Conservation (phyloP, 169 alveolate genomes). For the Eimeria praecox region DNA sequence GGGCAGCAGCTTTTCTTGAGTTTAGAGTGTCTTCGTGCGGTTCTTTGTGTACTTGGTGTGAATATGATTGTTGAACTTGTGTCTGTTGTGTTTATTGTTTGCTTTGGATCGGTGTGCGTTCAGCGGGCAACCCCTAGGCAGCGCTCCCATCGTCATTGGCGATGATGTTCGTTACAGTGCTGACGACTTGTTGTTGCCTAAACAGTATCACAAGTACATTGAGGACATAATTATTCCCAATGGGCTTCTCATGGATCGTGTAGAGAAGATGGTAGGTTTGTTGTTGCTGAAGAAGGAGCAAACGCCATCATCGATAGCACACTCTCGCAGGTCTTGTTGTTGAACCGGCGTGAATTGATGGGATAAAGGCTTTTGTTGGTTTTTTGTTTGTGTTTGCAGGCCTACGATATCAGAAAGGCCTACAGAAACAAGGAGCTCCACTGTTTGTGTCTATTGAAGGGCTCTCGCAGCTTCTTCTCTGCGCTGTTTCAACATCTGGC, state of each 20-base stretch:
- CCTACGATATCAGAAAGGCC: constrained; percentile 83
- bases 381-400: constrained; percentile 31
- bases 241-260: constrained; percentile 84
- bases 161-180: constrained; percentile 64
- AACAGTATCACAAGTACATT: constrained; percentile 79
- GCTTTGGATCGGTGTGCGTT: not conserved
- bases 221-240: constrained; percentile 79
- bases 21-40: not conserved
- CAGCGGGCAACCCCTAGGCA: constrained; percentile 53
- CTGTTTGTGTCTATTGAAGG: constrained; percentile 87
- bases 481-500: constrained; percentile 83
- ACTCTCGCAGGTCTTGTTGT: too few species aligned
- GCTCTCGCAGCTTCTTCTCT: constrained; percentile 88
- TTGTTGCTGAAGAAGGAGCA: not conserved
- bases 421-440: constrained; percentile 86
- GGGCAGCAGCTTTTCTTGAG: not conserved
- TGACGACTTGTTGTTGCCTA: constrained; percentile 60
- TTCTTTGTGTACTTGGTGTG: not conserved
- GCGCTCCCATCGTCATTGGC: constrained; percentile 73
- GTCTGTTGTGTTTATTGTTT: not conserved
- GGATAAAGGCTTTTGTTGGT: too few species aligned
- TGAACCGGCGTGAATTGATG: too few species aligned
- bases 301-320: too few species aligned
- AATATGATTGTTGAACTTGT: not conserved
- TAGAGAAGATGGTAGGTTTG: constrained; percentile 82